Conservation (phyloP, 2,329 filamentous ascomycete species). For the Colletotrichum sp. region DNA sequence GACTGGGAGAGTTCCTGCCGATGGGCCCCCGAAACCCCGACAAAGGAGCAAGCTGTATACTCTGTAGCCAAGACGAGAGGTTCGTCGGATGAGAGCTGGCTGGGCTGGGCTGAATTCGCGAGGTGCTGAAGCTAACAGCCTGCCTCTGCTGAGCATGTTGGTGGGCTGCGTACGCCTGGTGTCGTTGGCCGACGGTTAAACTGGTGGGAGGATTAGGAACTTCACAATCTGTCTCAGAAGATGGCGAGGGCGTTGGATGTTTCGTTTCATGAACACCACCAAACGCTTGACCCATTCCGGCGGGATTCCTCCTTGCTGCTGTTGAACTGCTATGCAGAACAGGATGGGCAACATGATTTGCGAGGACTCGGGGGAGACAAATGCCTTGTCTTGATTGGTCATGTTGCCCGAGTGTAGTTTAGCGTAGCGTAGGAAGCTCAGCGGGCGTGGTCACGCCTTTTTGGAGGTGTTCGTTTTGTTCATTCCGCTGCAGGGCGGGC, state of each 20-base stretch:
- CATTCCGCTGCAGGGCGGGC: neutral
- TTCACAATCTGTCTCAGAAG: constrained; percentile 7
- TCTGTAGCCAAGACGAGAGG: neutral
- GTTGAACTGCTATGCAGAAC: constrained; percentile 3
- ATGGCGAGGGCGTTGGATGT: constrained; percentile 11
- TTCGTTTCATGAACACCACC: constrained; percentile 15
- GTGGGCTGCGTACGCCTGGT: neutral
- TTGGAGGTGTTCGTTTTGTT: neutral
- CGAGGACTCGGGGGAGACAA: neutral
- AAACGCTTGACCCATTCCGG: constrained; percentile 13
- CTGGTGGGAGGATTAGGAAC: neutral
- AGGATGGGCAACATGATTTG: neutral
- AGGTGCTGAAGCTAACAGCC: neutral
- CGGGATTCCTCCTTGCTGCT: neutral
- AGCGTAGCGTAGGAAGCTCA: neutral
- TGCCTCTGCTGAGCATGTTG: neutral
- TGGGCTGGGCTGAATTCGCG: constrained; percentile 7
- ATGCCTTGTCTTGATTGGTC: neutral
- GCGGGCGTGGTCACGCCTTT: constrained; percentile 2
- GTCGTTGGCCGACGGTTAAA: constrained; percentile 4
- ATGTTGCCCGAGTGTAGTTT: neutral
- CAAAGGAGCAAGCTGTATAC: neutral
- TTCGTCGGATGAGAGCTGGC: neutral
- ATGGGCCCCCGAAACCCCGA: neutral
- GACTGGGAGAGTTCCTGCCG: neutral